Base-by-base conservation (phyloP, 306 rosid genomes). In the Citrullus mucosospermus region DNA sequence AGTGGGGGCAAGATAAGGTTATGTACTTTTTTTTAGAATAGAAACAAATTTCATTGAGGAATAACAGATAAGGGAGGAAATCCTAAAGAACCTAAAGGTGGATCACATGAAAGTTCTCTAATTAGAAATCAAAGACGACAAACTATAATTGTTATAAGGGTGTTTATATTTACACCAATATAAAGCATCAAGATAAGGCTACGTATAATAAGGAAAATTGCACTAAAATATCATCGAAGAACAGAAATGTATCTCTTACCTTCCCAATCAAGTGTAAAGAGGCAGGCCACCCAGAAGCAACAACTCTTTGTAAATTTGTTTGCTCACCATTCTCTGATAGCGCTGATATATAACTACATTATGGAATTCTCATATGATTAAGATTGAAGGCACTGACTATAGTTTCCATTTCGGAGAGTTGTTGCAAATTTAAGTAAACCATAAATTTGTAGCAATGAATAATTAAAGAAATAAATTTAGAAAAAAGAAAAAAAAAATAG, bases 201-300 rank as follows among this genome's bases (percentile, higher is more conserved):
- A 39, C 0, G 43, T 14, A 48, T 16, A 48, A 48, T 46, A 12
- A 54, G 18, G 51, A 76, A 53, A 38, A 20, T 50, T 36, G 10
- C 17, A 38, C 70, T 41, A 53, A 70, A 13, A 25, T 22, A 70
- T 46, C 78, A 54, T 67, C 18, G 75, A 78, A 80, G 79, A 80
- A 76, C 55, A 43, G 20, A 61, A 50, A 32, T 60, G 28, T 8
- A 51, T 51, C 75, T 25, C 83, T 54, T 82, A 91, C 98, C 97
- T 95, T 95, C 69, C 98, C 98, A 80, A 95, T 95, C 93, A 95
- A 87, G 86, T 95, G 98, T 77, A 92, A 62, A 34, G 96, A 74
- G 81, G 97, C 93, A 50, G 98, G 98, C 97, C 97, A 95, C 62
- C 96, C 96, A 66, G 88, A 86, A 77, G 97, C 90, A 84, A 92